Evolutionary conservation across 2,329 filamentous ascomycete genomes (phyloP).

Genomic region (Arthrobotrys megalospora): DNA sequence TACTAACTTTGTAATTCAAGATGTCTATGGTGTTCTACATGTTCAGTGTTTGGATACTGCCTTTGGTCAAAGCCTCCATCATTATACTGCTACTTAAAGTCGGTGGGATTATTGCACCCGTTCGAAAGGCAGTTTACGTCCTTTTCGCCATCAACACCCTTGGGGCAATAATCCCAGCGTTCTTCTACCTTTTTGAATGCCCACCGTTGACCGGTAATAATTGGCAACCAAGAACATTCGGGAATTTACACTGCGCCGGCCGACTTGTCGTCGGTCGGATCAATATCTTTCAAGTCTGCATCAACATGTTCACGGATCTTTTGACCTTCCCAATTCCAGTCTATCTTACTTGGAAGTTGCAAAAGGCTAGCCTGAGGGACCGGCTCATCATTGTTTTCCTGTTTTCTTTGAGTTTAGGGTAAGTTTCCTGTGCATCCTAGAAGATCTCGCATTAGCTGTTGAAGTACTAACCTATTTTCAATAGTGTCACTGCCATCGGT

Average conservation of each 20-base stretch:
- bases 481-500: constrained; percentile 56
- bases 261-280: constrained; percentile 52
- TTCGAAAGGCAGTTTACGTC: constrained; percentile 45
- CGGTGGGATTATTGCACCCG: constrained; percentile 55
- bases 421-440: background rate
- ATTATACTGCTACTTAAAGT: constrained; percentile 57
- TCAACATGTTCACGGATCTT: constrained; percentile 60
- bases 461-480: constrained; percentile 8
- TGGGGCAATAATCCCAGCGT: constrained; percentile 46
- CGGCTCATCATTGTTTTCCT: constrained; percentile 46
- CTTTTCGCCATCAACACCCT: constrained; percentile 51
- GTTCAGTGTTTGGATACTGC: constrained; percentile 59
- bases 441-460: background rate
- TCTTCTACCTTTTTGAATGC: constrained; percentile 58
- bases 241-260: constrained; percentile 49
- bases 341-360: constrained; percentile 57
- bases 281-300: constrained; percentile 61
- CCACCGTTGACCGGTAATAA: constrained; percentile 56
- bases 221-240: constrained; percentile 54
- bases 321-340: constrained; percentile 57
- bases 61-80: constrained; percentile 57
- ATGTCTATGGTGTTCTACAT: constrained; percentile 57
- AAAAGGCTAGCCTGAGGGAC: constrained; percentile 57
- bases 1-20: constrained; percentile 15
- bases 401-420: constrained; percentile 58